Conservation (phyloP, 257 asterid species). For the Solanum tacnaense region DNA sequence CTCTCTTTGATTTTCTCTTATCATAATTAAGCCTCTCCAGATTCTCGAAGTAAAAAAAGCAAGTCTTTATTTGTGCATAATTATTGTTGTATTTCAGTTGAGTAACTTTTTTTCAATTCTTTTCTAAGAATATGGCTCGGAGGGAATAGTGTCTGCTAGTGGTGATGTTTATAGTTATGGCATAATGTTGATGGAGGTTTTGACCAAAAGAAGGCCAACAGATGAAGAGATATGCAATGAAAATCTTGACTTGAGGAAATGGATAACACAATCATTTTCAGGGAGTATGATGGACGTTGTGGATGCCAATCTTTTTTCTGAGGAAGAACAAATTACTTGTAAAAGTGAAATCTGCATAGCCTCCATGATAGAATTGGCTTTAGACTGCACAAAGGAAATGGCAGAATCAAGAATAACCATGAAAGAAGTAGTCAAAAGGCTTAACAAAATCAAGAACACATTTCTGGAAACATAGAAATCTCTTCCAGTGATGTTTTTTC, state of each 20-base stretch:
- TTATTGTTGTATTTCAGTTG: too few species aligned
- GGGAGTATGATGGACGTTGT: background rate
- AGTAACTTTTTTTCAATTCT: too few species aligned
- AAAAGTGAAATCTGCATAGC: background rate
- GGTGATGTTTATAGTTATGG: background rate
- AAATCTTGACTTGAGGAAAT: conserved; percentile 6
- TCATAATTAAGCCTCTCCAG: background rate
- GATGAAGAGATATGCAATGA: background rate
- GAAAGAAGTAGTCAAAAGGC: background rate
- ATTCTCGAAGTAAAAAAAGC: too few species aligned
- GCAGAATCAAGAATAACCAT: background rate
- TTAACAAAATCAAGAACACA: background rate
- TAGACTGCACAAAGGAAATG: background rate
- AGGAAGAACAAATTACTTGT: background rate
- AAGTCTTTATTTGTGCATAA: background rate
- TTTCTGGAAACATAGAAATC: too few species aligned
- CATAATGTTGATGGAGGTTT: conserved; percentile 11
- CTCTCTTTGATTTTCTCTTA: too few species aligned
- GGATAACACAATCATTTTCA: conserved; percentile 5
- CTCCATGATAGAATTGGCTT: background rate
- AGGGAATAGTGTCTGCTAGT: background rate
- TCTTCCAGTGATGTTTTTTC: too few species aligned
- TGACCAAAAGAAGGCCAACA: background rate
- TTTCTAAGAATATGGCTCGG: background rate
- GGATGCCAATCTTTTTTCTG: background rate